Base-by-base conservation (phyloP, 2,329 filamentous ascomycete species). In the Colletotrichum lentis region DNA sequence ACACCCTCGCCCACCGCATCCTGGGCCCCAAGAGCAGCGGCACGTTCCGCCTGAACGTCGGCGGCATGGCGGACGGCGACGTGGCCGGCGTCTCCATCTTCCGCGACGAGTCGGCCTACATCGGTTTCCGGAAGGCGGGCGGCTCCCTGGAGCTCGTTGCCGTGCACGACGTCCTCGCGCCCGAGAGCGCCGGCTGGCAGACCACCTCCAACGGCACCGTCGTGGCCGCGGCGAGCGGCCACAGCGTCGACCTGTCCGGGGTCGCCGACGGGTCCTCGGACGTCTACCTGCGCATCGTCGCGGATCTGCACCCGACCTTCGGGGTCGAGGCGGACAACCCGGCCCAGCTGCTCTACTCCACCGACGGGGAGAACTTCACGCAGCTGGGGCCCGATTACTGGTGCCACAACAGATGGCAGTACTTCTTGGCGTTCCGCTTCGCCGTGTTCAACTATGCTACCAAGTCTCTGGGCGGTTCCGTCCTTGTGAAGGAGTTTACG, bases 391-490 rank as follows among this genome's bases (percentile, higher is more conserved):
- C 69, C 12, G 44, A 43, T 72, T 79, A 77, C 20, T 71, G 72
- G 2, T 68, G 85, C 69, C 77, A 75, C 67, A 81, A 73, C 27
- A 74, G 77, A 24, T 84, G 81, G 81, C 67, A 75, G 14, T 82
- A 79, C 73, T 85, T 84, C 62, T 79, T 83, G 72, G 83, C 81
- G 0, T 85, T 84, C 70, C 77, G 83, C 0, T 85, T 77, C 71
- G 83, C 78, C 0, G 79, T 85, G 3, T 84, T 84, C 64, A 85
- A 85, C 70, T 83, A 77, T 74, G 83, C 82, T 0, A 85, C 82
- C 0, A 75, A 76, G 52, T 41, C 54, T 1, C 20, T 74, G 18
- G 74, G 74, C 0, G 74, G 73, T 10, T 70, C 67, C 1, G 55
- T 68, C 2, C 31, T 60, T 0, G 52, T 69, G 4, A 67, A 69